Evolutionary conservation across 768 basidiomycete species (phyloP).

Genomic region (Chalciporus sphaerocephalus): DNA sequence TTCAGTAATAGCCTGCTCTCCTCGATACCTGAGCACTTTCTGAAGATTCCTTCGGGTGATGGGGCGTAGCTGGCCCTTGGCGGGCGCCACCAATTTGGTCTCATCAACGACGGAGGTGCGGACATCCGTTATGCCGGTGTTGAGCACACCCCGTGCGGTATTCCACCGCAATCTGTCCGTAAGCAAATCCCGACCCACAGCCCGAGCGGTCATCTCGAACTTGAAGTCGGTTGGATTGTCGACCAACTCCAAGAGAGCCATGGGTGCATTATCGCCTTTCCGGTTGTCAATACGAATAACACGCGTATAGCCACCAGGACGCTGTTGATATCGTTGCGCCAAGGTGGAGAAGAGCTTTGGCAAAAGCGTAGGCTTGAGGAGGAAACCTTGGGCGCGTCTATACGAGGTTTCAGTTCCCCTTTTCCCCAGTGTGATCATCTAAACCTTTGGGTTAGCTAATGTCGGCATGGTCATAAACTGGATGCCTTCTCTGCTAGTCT

Average conservation of each 20-base stretch:
- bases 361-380: conserved; percentile 65
- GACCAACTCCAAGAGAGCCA: conserved; percentile 90
- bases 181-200: conserved; percentile 80
- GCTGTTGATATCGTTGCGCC: conserved; percentile 69
- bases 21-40: conserved; percentile 64
- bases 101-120: conserved; percentile 48
- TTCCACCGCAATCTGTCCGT: conserved; percentile 47
- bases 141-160: conserved; percentile 45
- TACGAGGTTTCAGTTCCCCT: conserved; percentile 68
- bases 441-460: conserved; percentile 4
- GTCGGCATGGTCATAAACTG: not conserved
- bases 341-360: conserved; percentile 83
- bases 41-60: conserved; percentile 73
- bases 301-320: conserved; percentile 93
- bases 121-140: conserved; percentile 45
- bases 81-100: conserved; percentile 34
- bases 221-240: conserved; percentile 88
- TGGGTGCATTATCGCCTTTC: conserved; percentile 87
- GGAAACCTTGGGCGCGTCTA: conserved; percentile 69
- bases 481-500: conserved; percentile 87
- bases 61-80: conserved; percentile 47
- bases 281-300: conserved; percentile 90
- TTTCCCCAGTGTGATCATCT: conserved; percentile 94
- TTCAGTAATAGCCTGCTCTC: conserved; percentile 40
- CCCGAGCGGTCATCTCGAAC: conserved; percentile 83